Conservation (phyloP, 805 yeast species). For the Candida pseudofarinosa region DNA sequence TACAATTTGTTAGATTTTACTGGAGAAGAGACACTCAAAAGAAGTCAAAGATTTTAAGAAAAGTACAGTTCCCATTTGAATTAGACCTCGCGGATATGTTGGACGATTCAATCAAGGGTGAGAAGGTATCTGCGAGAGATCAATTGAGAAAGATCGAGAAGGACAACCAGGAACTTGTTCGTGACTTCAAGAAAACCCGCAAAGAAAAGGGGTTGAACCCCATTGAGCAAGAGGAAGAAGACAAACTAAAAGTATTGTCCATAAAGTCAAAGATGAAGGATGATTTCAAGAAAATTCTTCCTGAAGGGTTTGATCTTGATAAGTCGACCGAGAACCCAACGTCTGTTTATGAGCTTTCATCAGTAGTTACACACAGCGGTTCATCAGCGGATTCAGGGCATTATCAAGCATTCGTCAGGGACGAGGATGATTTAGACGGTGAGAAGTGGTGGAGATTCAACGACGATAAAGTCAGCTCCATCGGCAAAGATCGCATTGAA, state of each 20-base stretch:
- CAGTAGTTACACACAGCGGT: slow-evolving; percentile 91
- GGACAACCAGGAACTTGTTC: slow-evolving; percentile 63
- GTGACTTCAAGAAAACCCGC: slow-evolving; percentile 66
- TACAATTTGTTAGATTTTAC: slow-evolving; percentile 90
- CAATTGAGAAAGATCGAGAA: slow-evolving; percentile 72
- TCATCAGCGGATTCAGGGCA: slow-evolving; percentile 97
- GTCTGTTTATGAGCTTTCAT: slow-evolving; percentile 76
- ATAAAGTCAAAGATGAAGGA: slow-evolving; percentile 49
- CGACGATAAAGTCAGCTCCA: slow-evolving; percentile 80
- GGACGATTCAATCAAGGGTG: slow-evolving; percentile 67
- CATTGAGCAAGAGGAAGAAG: slow-evolving; percentile 53
- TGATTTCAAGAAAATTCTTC: slow-evolving; percentile 41
- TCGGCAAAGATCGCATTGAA: slow-evolving; percentile 80
- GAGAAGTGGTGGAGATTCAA: slow-evolving; percentile 92
- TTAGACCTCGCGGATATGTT: slow-evolving; percentile 83
- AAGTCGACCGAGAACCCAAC: slow-evolving; percentile 74
- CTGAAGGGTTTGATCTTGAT: slow-evolving; percentile 23
- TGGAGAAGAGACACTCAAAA: slow-evolving; percentile 92
- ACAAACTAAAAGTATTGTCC: slow-evolving; percentile 45
- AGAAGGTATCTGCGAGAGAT: slow-evolving; percentile 71
- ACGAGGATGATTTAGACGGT: slow-evolving; percentile 58
- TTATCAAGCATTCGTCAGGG: slow-evolving; percentile 85
- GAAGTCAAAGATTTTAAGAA: slow-evolving; percentile 90
- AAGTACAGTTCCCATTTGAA: slow-evolving; percentile 92
- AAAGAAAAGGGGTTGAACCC: slow-evolving; percentile 36